A percentile compares a stretch with the other conserved stretches of the same genome.
Conservation (phyloP, 1,139 yeast species). For the Protomyces pachydermus region DNA sequence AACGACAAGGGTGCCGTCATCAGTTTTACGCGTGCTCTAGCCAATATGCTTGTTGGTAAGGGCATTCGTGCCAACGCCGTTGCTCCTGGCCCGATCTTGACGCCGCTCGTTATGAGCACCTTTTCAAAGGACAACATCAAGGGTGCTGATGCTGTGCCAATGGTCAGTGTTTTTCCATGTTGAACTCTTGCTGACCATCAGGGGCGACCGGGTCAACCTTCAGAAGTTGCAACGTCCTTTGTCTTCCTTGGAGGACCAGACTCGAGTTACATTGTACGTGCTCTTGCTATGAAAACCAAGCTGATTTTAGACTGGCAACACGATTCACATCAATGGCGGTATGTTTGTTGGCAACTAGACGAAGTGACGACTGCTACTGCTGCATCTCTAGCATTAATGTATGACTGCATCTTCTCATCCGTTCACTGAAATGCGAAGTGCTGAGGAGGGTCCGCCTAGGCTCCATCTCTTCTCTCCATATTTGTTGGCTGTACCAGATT, state of each 20-base stretch:
- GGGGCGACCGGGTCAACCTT: slow-evolving; percentile 18
- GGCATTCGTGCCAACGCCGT: slow-evolving; percentile 58
- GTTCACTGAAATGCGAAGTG: too few relatives aligned
- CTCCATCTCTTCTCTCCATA: too few relatives aligned
- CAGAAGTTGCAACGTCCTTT: slow-evolving; percentile 13
- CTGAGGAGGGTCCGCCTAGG: too few relatives aligned
- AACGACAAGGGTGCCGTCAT: slow-evolving; percentile 9
- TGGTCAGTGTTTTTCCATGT: not conserved
- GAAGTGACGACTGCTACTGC: not conserved
- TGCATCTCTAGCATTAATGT: too few relatives aligned
- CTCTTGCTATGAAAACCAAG: not conserved
- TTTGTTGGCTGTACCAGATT: too few relatives aligned
- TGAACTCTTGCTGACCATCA: not conserved
- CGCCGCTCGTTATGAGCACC: slow-evolving; percentile 37
- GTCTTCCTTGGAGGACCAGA: slow-evolving; percentile 21
- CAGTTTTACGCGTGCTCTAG: slow-evolving; percentile 55
- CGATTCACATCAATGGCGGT: not conserved
- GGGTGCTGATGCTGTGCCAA: not conserved
- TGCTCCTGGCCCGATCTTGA: slow-evolving; percentile 71
- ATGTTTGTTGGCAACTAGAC: not conserved
- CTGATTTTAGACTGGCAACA: not conserved
- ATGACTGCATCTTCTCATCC: too few relatives aligned
- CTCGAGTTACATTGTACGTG: not conserved
- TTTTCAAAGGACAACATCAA: slow-evolving; percentile 5
- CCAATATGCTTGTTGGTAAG: slow-evolving; percentile 53